Evolutionary conservation across 2,329 filamentous ascomycete species (phyloP).

Genomic region (Chaetothyriales sp.): DNA sequence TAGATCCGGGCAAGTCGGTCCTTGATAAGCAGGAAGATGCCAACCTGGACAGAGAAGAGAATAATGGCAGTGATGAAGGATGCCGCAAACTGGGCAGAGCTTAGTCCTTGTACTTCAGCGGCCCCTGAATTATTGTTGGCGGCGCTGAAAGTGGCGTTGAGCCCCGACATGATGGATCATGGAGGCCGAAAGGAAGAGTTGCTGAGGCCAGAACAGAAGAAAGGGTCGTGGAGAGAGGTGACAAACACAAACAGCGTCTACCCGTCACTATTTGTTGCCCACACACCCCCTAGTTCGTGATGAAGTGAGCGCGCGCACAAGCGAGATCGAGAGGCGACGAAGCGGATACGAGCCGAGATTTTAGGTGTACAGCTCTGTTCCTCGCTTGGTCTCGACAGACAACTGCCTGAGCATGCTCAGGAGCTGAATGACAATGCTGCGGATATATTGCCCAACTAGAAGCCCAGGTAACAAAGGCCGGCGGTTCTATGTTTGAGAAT

Average conservation of each 20-base stretch:
- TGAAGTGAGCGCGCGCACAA: not conserved
- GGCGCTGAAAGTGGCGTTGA: slow-evolving; percentile 8
- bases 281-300: not conserved
- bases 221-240: not conserved
- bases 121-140: slow-evolving; percentile 8
- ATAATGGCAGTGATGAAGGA: slow-evolving; percentile 48
- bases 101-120: slow-evolving; percentile 12
- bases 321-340: not conserved
- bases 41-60: slow-evolving; percentile 47
- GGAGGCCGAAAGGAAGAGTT: not conserved
- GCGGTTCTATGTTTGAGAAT: not conserved
- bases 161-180: slow-evolving; percentile 4
- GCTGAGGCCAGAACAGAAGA: not conserved
- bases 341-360: not conserved
- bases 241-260: not conserved
- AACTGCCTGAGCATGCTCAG: not conserved
- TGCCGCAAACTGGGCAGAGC: slow-evolving; percentile 41
- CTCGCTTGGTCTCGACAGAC: not conserved
- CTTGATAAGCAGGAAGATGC: slow-evolving; percentile 61
- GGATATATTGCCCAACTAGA: not conserved
- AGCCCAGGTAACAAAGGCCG: not conserved
- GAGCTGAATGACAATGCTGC: not conserved
- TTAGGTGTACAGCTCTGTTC: not conserved
- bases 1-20: slow-evolving; percentile 72
- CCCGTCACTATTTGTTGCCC: not conserved